phyloP scores from a whole-genome alignment of 208 protist genomes.

The Crithidia acanthocephali region DNA sequence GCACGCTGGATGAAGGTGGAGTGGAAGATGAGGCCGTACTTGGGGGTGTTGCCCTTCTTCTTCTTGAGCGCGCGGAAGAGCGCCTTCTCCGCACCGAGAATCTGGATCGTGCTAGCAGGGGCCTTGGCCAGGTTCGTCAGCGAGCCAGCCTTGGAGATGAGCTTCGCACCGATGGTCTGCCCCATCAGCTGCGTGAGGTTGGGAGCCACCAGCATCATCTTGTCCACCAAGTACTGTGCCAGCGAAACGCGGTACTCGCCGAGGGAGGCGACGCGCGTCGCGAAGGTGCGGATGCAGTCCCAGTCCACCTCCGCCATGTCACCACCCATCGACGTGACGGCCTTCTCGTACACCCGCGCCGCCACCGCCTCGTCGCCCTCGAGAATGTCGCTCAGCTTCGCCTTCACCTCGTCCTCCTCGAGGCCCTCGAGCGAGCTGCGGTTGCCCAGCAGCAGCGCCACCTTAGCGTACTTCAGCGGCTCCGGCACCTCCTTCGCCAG shows the following conservation, averaged over 20 bases:
- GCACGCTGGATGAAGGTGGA: slow-evolving; percentile 98
- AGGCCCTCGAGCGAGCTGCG: slow-evolving; percentile 74
- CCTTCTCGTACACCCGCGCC: slow-evolving; percentile 91
- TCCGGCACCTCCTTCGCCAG: slow-evolving; percentile 97
- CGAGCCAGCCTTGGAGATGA: slow-evolving; percentile 98
- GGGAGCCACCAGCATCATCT: slow-evolving; percentile 97
- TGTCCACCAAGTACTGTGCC: slow-evolving; percentile 96
- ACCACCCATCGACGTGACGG: slow-evolving; percentile 97
- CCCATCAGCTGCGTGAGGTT: slow-evolving; percentile 99
- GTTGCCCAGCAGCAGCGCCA: slow-evolving; percentile 91
- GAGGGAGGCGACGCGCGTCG: slow-evolving; percentile 94
- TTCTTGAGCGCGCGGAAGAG: slow-evolving; percentile 99
- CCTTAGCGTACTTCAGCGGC: slow-evolving; percentile 95
- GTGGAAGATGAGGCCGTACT: slow-evolving; percentile 99
- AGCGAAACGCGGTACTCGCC: slow-evolving; percentile 93
- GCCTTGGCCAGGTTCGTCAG: slow-evolving; percentile 99
- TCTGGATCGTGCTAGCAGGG: slow-evolving; percentile 99
- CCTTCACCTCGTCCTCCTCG: slow-evolving; percentile 73
- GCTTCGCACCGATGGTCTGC: slow-evolving; percentile 98
- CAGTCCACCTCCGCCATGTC: slow-evolving; percentile 97
- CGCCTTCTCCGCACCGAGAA: slow-evolving; percentile 99
- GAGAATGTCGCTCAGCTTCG: slow-evolving; percentile 83
- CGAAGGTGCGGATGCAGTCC: slow-evolving; percentile 95
- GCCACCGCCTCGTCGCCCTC: slow-evolving; percentile 82
- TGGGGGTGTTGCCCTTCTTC: slow-evolving; percentile 98